Evolutionary conservation across 768 basidiomycete species (phyloP), one percentile per base, ranked within the genome.

Genomic region (Suillus clintonianus): DNA sequence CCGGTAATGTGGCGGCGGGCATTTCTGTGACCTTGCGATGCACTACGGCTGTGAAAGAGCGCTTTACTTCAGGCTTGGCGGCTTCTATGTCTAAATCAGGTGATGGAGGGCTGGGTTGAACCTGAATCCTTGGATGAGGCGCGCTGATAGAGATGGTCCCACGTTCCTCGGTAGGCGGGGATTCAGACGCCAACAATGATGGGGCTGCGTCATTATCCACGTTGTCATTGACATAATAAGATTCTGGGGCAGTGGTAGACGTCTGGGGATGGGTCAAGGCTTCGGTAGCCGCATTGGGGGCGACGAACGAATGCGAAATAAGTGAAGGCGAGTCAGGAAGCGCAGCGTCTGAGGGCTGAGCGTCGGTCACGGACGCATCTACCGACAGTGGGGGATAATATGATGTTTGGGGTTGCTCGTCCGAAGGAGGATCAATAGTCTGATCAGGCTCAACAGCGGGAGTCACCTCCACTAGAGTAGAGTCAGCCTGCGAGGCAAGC

Each of bases 41-140:
- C 45, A 89, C 87, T 17, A 87, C 83, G 30, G 87, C 85, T 55
- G 76, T 80, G 74, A 88, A 88, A 5, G 78, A 76, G 13, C 66
- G 27, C 50, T 65, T 77, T 36, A 47, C 61, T 48, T 64, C 67
- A 14, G 58, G 45, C 22, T 24, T 66, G 10, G 27, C 5, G 14
- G 57, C 3, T 19, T 62, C 62, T 30, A 43, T 32, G 2, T 64
- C 47, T 22, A 37, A 45, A 36, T 54, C 59, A 17, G 70, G 65
- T n/a, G 67, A 62, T 32, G 65, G 42, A 30, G 50, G 22, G n/a
- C 43, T 69, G 39, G 62, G 45, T 19, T 50, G 48, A 4, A 53
- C 43, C 7, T 65, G 63, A 17, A 37, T 56, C 11, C 22, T 47
- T 53, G 65, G 62, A 45, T 47, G 59, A 34, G 69, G 45, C 9